Evolutionary conservation across 1,284 basidiomycete species (phyloP).

Genomic region (Uromyces viciae-fabae): DNA sequence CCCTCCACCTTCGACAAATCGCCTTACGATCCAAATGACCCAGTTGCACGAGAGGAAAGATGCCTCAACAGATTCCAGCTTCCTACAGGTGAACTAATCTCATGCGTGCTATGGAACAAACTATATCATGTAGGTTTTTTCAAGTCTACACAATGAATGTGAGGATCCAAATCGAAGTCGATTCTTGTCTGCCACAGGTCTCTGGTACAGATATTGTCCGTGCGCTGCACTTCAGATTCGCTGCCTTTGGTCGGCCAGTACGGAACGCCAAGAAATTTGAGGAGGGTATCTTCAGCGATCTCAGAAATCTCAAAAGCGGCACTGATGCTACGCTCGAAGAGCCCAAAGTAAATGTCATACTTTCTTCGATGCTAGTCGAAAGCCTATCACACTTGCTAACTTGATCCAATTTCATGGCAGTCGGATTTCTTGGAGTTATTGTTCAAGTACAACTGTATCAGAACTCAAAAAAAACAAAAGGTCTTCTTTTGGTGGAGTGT

Average conservation of each 20-base stretch:
- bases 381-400: neutral
- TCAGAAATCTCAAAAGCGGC: slow-evolving; percentile 84
- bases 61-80: slow-evolving; percentile 72
- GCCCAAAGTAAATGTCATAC: slow-evolving; percentile 66
- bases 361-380: neutral
- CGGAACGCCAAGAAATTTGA: slow-evolving; percentile 85
- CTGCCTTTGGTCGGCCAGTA: slow-evolving; percentile 73
- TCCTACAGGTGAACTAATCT: slow-evolving; percentile 77
- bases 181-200: neutral
- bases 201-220: slow-evolving; percentile 60
- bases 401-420: slow-evolving; percentile 55
- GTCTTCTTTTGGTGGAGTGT: slow-evolving; percentile 75
- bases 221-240: slow-evolving; percentile 80
- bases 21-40: slow-evolving; percentile 48
- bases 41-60: slow-evolving; percentile 50
- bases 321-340: slow-evolving; percentile 83
- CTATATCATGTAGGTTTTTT: slow-evolving; percentile 64
- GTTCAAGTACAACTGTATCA: slow-evolving; percentile 89
- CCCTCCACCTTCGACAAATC: slow-evolving; percentile 55
- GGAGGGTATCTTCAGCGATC: slow-evolving; percentile 85
- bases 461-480: slow-evolving; percentile 93
- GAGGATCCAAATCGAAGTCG: neutral
- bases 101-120: slow-evolving; percentile 82
- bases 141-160: neutral
- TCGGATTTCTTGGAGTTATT: slow-evolving; percentile 85